Base-by-base conservation (phyloP, 805 yeast species). In the Metschnikowia dekortorum region DNA sequence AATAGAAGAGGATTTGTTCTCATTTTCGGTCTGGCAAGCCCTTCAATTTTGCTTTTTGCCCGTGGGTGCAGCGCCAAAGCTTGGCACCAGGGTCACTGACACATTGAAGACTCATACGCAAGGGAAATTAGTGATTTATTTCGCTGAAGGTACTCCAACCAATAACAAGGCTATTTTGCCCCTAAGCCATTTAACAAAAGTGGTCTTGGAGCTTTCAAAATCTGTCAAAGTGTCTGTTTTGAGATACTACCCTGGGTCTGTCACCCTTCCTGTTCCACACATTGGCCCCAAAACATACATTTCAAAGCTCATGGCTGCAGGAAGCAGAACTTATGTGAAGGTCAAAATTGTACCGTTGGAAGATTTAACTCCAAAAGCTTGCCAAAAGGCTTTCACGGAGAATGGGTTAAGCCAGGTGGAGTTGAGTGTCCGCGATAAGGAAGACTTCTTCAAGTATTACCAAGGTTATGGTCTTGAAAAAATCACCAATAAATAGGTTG, bases 91-190 rank as follows among this genome's bases (percentile, higher is more conserved):
- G 36, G 51, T 65, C 9, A 50, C 52, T 8, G 48, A 37, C 13
- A 32, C 44, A 9, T 66, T 64, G 37, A 49, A 69, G 22, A 40
- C 57, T 1, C 55, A 62, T 30, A 59, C 66, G 18, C 62, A 64
- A 3, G 71, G 74, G n/a, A 75, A 77, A 39, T 68, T 62, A 74
- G 73, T 82, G 4, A 83, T 77, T 47, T 57, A 86, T 22, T 81
- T 89, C 51, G 74, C 84, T 2, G 97, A 90, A 61, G 96, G 96
- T 0, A 87, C 96, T 0, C 76, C 96, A 0, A 82, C 96, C 0
- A 92, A 91, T 62, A 94, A 95, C 46, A 83, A 83, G 53, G 83
- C 90, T 0, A 62, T 91, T 1, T 73, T 91, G 53, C 82, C 89
- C 3, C 78, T 87, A 49, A 69, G 71, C 8, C 51, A 47, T 38